Evolutionary conservation across 352 stramenopile species (phyloP), one percentile per base, ranked within the genome.

Genomic region (Globisporangium abappressorium): DNA sequence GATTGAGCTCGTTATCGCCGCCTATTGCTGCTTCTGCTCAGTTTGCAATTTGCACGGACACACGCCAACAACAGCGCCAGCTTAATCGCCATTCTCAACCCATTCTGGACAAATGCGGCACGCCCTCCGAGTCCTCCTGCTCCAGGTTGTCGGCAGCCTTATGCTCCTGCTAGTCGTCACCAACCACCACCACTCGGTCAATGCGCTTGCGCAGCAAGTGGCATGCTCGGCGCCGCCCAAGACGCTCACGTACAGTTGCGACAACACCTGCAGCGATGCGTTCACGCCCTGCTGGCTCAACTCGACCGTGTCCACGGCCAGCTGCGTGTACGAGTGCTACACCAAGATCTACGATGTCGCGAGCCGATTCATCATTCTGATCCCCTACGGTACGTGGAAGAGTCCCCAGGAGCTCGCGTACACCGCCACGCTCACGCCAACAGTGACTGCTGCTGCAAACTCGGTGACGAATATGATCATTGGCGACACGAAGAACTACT

Each of bases 241-340:
- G n/a, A 62, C 57, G 34, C 57, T 62, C 34, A 34, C 57, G 34
- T 62, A 51, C n/a, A 14, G 20, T 11, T 62, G 33, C 22, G 57
- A 53, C 22, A 14, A 24, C 5, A n/a, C n/a, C 26, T 62, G 53
- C 7, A 5, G n/a, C 11, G 30, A 62, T 34, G 18, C 34, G 33
- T 53, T 51, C 57, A 34, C 57, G 6, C 57, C 57, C 6, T 62
- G 57, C 11, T 7, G 47, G 53, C 53, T 58, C 53, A 58, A 22
- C 57, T 24, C 33, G 33, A 62, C 56, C 9, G 20, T 33, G 18
- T 18, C 28, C 22, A n/a, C 41, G 12, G 11, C 3, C 56, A 28
- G 22, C 11, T 3, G 33, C 28, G 30, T 51, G 33, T 62, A 33
- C 56, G n/a, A 46, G 56, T 62, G 56, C 33, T 62, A 30, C n/a